Evolutionary conservation across 371 early-diverging fungal species (phyloP).

Genomic region (Dipsacomyces acuminosporus): DNA sequence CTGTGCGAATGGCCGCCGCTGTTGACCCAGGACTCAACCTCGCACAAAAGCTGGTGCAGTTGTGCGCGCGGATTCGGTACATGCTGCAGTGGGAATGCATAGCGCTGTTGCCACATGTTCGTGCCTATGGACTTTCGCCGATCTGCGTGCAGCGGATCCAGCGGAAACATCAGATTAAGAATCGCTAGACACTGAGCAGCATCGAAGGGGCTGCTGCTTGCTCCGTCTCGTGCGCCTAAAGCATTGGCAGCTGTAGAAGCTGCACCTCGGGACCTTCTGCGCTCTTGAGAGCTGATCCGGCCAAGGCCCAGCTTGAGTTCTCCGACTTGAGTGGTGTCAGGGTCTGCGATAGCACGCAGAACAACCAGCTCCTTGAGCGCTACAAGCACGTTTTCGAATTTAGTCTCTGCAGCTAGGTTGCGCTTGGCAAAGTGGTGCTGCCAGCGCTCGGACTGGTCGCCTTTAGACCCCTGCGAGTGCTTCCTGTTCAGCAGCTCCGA

Average conservation of each 20-base stretch:
- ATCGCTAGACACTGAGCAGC: slow-evolving; percentile 23
- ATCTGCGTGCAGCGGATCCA: slow-evolving; percentile 9
- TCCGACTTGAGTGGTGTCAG: slow-evolving; percentile 3
- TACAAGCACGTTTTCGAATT: slow-evolving; percentile 39
- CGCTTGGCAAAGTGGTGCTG: slow-evolving; percentile 40
- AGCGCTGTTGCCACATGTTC: slow-evolving; percentile 12
- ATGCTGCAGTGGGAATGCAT: slow-evolving; percentile 31
- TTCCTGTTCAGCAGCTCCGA: slow-evolving; percentile 8
- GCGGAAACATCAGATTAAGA: slow-evolving; percentile 40
- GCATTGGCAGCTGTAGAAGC: no score
- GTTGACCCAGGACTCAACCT: slow-evolving; percentile 35
- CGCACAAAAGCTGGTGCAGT: slow-evolving; percentile 33
- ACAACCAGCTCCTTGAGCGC: slow-evolving; percentile 40
- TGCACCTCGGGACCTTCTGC: no score
- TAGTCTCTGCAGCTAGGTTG: slow-evolving; percentile 30
- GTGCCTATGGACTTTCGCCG: background rate
- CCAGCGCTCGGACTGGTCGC: slow-evolving; percentile 43
- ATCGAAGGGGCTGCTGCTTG: slow-evolving; percentile 3
- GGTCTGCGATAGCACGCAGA: slow-evolving; percentile 17
- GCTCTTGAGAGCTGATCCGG: background rate
- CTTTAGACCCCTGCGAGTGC: slow-evolving; percentile 25
- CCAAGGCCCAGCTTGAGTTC: slow-evolving; percentile 14
- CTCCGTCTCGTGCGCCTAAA: background rate
- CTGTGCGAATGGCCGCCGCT: slow-evolving; percentile 12
- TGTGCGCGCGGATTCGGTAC: slow-evolving; percentile 33